phyloP scores from a whole-genome alignment of 1,139 yeast species.

The Saccharomyces hybrid region DNA sequence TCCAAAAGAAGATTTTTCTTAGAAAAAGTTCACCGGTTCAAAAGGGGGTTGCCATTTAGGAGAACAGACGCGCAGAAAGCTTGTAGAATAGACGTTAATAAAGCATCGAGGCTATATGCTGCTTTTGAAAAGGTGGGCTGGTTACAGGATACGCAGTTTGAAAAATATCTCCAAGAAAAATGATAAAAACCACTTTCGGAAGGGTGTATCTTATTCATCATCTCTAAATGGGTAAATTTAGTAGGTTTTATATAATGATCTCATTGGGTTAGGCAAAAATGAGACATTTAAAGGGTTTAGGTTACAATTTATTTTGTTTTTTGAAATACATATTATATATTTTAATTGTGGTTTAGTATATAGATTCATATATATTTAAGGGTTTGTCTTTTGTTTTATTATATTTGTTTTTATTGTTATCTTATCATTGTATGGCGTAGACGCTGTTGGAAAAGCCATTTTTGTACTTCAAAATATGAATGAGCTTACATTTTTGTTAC shows the following conservation, averaged over 20 bases:
- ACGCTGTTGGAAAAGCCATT: no score
- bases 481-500: background rate
- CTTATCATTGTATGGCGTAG: background rate
- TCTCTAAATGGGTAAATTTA: background rate
- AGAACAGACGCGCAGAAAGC: constrained; percentile 98
- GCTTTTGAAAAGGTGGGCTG: constrained; percentile 95
- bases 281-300: background rate
- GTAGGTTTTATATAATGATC: background rate
- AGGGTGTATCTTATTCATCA: background rate
- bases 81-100: constrained; percentile 92
- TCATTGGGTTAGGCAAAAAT: background rate
- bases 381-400: background rate
- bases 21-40: constrained; percentile 76
- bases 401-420: background rate
- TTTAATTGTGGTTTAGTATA: background rate
- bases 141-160: constrained; percentile 74
- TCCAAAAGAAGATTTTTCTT: constrained; percentile 83
- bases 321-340: background rate
- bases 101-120: constrained; percentile 86
- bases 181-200: background rate
- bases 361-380: background rate
- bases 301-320: background rate
- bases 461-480: no score
- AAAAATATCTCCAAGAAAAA: constrained; percentile 36
- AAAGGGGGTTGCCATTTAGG: constrained; percentile 74